Evolutionary conservation across 129 eudicot genomes (phyloP).

Genomic region (Heracleum sosnowskyi): DNA sequence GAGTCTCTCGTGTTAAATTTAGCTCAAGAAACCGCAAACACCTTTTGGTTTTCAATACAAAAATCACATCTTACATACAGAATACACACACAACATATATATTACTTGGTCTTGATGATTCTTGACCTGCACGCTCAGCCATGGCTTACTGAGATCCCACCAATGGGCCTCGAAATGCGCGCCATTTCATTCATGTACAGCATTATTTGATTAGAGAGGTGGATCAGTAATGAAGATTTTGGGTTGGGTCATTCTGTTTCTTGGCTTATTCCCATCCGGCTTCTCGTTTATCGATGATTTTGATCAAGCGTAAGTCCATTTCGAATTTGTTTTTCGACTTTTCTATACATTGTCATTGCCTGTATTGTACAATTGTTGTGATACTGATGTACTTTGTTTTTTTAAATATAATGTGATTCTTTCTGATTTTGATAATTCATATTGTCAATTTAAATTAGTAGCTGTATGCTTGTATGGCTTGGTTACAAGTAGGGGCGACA

Average conservation of each 20-base stretch:
- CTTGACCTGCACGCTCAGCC: not conserved
- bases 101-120: not conserved
- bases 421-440: not conserved
- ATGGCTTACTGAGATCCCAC: not conserved
- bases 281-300: constrained; percentile 48
- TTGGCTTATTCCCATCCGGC: constrained; percentile 33
- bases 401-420: not conserved
- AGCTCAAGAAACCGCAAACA: too few relatives aligned
- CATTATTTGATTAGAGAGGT: not conserved
- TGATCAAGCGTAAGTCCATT: constrained; percentile 58
- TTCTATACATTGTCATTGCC: not conserved
- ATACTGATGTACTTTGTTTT: not conserved
- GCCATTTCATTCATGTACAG: not conserved
- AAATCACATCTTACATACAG: not conserved
- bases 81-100: too few relatives aligned
- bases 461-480: not conserved
- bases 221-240: constrained; percentile 55
- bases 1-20: too few relatives aligned
- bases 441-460: not conserved
- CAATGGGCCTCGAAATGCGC: not conserved
- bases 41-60: too few relatives aligned
- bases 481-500: not conserved
- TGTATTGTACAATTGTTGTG: not conserved
- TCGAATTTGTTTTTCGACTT: not conserved
- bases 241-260: constrained; percentile 27